These are phyloP conservation scores for Datura wrightii DNA, from an alignment of 257 asterid genomes.

Conservation along the genomic window DNA sequence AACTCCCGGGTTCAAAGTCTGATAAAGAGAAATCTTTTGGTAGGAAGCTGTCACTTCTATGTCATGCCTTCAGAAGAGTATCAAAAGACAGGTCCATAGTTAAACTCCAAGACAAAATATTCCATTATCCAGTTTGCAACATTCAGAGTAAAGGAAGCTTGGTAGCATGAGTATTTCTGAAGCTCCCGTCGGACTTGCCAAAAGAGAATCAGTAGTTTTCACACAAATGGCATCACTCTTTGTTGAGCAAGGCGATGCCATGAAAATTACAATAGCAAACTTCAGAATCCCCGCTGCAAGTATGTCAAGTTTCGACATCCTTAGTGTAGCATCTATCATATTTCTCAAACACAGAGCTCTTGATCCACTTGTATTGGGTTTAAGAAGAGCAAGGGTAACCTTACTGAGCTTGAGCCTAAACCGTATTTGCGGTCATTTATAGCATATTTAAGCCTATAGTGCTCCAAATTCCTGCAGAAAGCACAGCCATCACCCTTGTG, in stretches of 20 bases:
- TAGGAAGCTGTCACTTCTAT: neutral
- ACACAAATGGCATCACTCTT: neutral
- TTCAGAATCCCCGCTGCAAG: neutral
- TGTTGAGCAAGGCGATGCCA: neutral
- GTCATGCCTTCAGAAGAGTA: neutral
- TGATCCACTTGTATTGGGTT: slow-evolving; percentile 3
- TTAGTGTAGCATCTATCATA: neutral
- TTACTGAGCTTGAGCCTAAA: neutral
- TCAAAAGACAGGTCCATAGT: neutral
- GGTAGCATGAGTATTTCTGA: no score
- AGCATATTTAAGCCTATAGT: neutral
- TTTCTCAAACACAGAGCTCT: neutral
- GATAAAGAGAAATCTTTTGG: neutral
- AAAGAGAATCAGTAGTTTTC: neutral
- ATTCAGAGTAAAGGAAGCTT: no score
- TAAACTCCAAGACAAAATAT: no score
- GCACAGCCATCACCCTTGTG: neutral
- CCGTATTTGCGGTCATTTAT: neutral
- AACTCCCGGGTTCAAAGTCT: neutral
- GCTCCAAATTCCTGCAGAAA: neutral
- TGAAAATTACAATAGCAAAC: neutral
- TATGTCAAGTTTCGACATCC: neutral
- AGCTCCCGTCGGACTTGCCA: no score
- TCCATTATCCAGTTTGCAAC: no score
- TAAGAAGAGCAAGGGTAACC: neutral